These are phyloP conservation scores for Phyllosticta paracitricarpa DNA, from an alignment of 2,329 filamentous ascomycete species.

Conservation along the genomic window DNA sequence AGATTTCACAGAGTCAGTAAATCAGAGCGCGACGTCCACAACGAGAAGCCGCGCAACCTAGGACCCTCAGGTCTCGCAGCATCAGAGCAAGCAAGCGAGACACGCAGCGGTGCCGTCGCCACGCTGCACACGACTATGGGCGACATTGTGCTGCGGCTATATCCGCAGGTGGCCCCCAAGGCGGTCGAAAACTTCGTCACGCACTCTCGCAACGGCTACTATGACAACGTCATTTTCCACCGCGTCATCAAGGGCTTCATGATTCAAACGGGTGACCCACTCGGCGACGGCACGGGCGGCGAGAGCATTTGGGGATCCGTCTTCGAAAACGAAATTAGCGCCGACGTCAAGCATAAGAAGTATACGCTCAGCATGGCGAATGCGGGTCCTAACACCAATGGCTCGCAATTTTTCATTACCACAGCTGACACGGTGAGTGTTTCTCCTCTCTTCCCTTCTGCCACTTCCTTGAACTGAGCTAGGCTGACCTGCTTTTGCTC, in stretches of 20 bases:
- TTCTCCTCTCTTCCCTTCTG: neutral
- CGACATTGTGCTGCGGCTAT: conserved; percentile 87
- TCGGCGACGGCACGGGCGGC: conserved; percentile 82
- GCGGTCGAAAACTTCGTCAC: conserved; percentile 97
- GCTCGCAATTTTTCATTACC: conserved; percentile 96
- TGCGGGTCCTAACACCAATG: conserved; percentile 89
- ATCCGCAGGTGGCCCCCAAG: conserved; percentile 85
- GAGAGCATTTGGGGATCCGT: conserved; percentile 89
- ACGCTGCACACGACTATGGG: conserved; percentile 87
- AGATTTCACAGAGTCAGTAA: conserved; percentile 49
- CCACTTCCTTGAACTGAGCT: too few species aligned
- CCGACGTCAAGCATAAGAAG: conserved; percentile 84
- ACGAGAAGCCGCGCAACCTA: conserved; percentile 67
- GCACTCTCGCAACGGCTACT: conserved; percentile 81
- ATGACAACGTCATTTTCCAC: conserved; percentile 97
- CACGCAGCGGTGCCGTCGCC: conserved; percentile 67
- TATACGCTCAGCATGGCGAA: conserved; percentile 98
- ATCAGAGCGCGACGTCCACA: conserved; percentile 80
- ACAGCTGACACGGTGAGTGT: conserved; percentile 78
- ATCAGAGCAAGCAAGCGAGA: conserved; percentile 47
- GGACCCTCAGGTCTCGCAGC: conserved; percentile 30
- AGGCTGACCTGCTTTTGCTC: neutral
- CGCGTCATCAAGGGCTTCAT: conserved; percentile 97
- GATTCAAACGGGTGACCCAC: conserved; percentile 78
- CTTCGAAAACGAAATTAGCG: conserved; percentile 89